Percentiles rank a stretch among this genome's conserved stretches.
phyloP scores from a whole-genome alignment of 805 yeast genomes.

The Teunomyces stri region DNA sequence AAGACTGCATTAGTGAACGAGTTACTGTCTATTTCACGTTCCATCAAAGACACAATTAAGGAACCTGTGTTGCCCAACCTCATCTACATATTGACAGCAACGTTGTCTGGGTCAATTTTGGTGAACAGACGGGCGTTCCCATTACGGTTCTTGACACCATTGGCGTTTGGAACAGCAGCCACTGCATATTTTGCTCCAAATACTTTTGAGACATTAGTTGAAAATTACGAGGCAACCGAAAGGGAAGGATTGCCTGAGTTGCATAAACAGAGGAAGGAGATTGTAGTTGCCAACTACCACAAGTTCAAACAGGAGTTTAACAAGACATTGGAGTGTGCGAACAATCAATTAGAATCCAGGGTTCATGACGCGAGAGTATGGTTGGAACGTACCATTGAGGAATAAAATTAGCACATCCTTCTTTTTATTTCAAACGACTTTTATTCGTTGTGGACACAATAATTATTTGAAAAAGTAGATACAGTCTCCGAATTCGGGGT shows the following conservation, averaged over 20 bases:
- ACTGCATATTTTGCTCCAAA: slow-evolving; percentile 53
- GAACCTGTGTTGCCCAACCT: slow-evolving; percentile 58
- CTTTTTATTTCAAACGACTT: background rate
- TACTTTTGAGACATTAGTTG: slow-evolving; percentile 28
- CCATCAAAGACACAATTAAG: slow-evolving; percentile 34
- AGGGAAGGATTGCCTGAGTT: slow-evolving; percentile 29
- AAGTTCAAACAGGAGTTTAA: slow-evolving; percentile 9
- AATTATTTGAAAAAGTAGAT: background rate
- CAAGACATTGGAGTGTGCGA: slow-evolving; percentile 10
- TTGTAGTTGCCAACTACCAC: slow-evolving; percentile 6
- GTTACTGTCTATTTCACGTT: slow-evolving; percentile 23
- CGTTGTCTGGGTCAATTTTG: slow-evolving; percentile 56
- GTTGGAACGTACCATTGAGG: slow-evolving; percentile 11
- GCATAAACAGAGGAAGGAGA: slow-evolving; percentile 24
- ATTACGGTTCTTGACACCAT: slow-evolving; percentile 50
- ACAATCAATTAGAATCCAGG: slow-evolving; percentile 14
- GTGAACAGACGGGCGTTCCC: slow-evolving; percentile 48
- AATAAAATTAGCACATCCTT: background rate
- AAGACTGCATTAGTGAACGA: slow-evolving; percentile 49
- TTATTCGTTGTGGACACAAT: background rate
- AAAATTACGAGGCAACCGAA: slow-evolving; percentile 25
- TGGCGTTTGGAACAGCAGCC: slow-evolving; percentile 45
- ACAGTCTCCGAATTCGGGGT: background rate
- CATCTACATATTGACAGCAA: slow-evolving; percentile 52
- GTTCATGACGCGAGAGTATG: slow-evolving; percentile 28